Percentiles rank a stretch among this genome's conserved stretches.
Evolutionary conservation across 139 green algal genomes (phyloP).

Genomic region (Trebouxia sp.): DNA sequence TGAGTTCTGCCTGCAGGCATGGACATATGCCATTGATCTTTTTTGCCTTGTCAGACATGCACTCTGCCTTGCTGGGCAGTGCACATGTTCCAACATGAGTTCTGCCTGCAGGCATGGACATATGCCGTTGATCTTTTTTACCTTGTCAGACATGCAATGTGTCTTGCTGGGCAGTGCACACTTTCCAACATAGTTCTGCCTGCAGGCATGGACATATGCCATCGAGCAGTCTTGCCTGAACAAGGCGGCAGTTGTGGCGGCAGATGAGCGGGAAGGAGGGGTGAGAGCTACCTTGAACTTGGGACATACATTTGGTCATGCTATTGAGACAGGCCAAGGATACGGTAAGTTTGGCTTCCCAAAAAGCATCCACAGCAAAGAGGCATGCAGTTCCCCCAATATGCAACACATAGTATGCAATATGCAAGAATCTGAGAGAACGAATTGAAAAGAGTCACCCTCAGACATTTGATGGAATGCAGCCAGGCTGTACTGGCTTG

Average conservation of each 20-base stretch:
- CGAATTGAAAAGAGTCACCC: no score
- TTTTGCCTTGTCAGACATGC: no score
- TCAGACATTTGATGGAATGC: no score
- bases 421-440: not conserved
- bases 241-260: constrained; percentile 93
- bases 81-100: not conserved
- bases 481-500: no score
- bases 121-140: not conserved
- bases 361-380: no score
- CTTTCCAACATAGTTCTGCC: not conserved
- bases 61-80: not conserved
- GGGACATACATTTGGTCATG: constrained; percentile 99
- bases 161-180: not conserved
- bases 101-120: constrained; percentile 40
- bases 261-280: constrained; percentile 94
- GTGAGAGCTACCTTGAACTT: constrained; percentile 97
- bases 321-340: constrained; percentile 88
- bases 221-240: constrained; percentile 95
- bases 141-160: not conserved
- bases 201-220: constrained; percentile 83
- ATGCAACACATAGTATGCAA: not conserved
- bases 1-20: no score
- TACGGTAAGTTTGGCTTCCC: constrained; percentile 30
- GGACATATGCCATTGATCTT: not conserved
- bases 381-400: not conserved